Percentiles rank a stretch among this genome's conserved stretches.
Conservation (phyloP, 2,329 filamentous ascomycete genomes). For the Waltergamsia citrina region DNA sequence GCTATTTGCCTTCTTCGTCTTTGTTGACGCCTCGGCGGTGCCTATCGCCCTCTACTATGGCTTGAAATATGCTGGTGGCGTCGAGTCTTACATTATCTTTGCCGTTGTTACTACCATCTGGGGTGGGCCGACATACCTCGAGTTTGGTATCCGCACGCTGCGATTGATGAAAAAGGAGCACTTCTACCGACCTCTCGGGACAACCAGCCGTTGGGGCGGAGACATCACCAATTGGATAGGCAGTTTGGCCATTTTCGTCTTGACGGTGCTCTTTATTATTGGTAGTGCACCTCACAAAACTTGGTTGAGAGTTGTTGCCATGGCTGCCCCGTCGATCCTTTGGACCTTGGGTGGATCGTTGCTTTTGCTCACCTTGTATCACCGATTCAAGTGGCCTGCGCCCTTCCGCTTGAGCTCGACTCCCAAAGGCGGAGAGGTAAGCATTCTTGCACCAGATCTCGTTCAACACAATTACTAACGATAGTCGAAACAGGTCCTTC, state of each 20-base stretch:
- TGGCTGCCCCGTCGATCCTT: constrained; percentile 41
- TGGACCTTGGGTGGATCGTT: constrained; percentile 34
- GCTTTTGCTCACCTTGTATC: constrained; percentile 23
- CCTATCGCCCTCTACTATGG: constrained; percentile 44
- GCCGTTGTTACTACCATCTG: constrained; percentile 45
- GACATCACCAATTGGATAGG: constrained; percentile 38
- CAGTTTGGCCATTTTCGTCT: constrained; percentile 34
- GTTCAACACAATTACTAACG: background rate
- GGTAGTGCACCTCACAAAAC: constrained; percentile 40
- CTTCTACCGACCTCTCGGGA: constrained; percentile 39
- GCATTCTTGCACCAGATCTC: background rate
- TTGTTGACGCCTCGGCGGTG: constrained; percentile 31
- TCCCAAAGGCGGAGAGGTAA: constrained; percentile 38
- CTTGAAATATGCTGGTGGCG: constrained; percentile 29
- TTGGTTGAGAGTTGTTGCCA: constrained; percentile 37
- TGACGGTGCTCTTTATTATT: constrained; percentile 40
- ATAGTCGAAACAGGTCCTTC: constrained; percentile 36
- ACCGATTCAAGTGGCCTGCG: constrained; percentile 30
- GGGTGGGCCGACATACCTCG: constrained; percentile 43
- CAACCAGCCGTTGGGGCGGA: constrained; percentile 34
- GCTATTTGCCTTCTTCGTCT: constrained; percentile 35
- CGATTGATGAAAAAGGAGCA: constrained; percentile 38
- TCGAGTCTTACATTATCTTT: constrained; percentile 34
- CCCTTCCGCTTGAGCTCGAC: constrained; percentile 57
- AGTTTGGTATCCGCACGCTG: constrained; percentile 38